Conservation (phyloP, 1,284 basidiomycete genomes). For the Baeospora myosura region DNA sequence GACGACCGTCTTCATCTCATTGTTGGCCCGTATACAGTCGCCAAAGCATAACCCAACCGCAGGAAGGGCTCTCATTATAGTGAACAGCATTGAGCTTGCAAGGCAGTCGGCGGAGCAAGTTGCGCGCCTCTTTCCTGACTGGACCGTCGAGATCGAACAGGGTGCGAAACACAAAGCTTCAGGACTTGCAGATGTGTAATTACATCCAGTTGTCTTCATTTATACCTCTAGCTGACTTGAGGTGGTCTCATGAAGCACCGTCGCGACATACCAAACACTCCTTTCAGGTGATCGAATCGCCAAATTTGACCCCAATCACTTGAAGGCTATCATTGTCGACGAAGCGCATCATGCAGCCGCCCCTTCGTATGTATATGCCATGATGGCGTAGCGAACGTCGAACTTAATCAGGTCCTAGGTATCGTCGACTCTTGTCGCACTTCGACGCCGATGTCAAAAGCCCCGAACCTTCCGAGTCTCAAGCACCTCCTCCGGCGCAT, state of each 20-base stretch:
- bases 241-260: slow-evolving; percentile 73
- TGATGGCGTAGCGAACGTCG: slow-evolving; percentile 4
- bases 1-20: slow-evolving; percentile 84
- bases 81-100: slow-evolving; percentile 85
- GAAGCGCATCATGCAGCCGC: slow-evolving; percentile 96
- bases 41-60: slow-evolving; percentile 37
- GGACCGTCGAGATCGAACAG: slow-evolving; percentile 90
- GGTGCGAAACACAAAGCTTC: slow-evolving; percentile 69
- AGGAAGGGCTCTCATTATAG: slow-evolving; percentile 69
- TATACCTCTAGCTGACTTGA: not conserved
- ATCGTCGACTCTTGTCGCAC: slow-evolving; percentile 69
- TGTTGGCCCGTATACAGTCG: slow-evolving; percentile 56
- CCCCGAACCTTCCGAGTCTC: slow-evolving; percentile 38
- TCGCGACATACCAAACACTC: slow-evolving; percentile 91
- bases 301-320: slow-evolving; percentile 69
- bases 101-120: slow-evolving; percentile 80
- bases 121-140: slow-evolving; percentile 57
- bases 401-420: slow-evolving; percentile 43
- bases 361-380: slow-evolving; percentile 54
- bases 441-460: slow-evolving; percentile 61
- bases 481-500: slow-evolving; percentile 28
- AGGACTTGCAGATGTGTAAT: slow-evolving; percentile 78
- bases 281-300: slow-evolving; percentile 57
- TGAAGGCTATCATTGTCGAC: slow-evolving; percentile 86
- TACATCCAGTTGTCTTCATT: slow-evolving; percentile 1